A percentile compares a stretch with the other conserved stretches of the same genome.
These are phyloP conservation scores for Scytalidium sp. DNA, from an alignment of 2,329 filamentous ascomycete species.

Conservation along the genomic window DNA sequence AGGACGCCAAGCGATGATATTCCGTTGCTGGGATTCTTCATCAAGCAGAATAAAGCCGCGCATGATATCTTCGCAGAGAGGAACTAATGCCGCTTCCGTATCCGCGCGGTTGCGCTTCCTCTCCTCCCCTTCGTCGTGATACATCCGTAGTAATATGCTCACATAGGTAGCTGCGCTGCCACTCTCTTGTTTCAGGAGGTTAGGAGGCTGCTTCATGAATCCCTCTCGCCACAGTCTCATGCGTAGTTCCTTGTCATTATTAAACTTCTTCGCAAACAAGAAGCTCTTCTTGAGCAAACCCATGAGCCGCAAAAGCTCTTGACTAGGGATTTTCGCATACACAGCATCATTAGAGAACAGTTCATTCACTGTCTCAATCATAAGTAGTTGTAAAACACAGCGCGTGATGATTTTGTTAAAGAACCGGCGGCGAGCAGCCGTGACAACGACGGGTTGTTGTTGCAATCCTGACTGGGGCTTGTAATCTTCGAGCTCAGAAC, in stretches of 20 bases:
- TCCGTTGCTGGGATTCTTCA: slow-evolving; percentile 94
- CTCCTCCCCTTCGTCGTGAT: slow-evolving; percentile 82
- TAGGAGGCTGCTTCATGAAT: slow-evolving; percentile 99
- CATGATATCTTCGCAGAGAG: slow-evolving; percentile 93
- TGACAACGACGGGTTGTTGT: slow-evolving; percentile 88
- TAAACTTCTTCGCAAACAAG: slow-evolving; percentile 95
- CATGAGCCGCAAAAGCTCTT: slow-evolving; percentile 90
- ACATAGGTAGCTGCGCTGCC: slow-evolving; percentile 94
- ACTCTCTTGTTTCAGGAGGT: slow-evolving; percentile 94
- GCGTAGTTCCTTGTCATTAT: slow-evolving; percentile 92
- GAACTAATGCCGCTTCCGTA: slow-evolving; percentile 88
- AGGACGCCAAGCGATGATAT: slow-evolving; percentile 94
- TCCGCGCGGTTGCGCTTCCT: slow-evolving; percentile 74
- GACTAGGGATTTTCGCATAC: slow-evolving; percentile 87
- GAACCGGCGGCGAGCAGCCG: slow-evolving; percentile 86
- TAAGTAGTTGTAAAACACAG: slow-evolving; percentile 93
- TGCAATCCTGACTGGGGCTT: slow-evolving; percentile 73
- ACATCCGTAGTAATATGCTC: slow-evolving; percentile 95
- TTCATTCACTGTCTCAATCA: slow-evolving; percentile 99
- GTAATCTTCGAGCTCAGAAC: slow-evolving; percentile 68
- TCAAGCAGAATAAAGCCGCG: slow-evolving; percentile 81
- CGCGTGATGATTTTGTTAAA: slow-evolving; percentile 99
- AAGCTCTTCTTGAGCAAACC: slow-evolving; percentile 91
- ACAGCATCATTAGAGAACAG: slow-evolving; percentile 97
- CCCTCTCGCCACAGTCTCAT: slow-evolving; percentile 95